Conservation (phyloP, 805 yeast species). For the Phaffomyces opuntiae region DNA sequence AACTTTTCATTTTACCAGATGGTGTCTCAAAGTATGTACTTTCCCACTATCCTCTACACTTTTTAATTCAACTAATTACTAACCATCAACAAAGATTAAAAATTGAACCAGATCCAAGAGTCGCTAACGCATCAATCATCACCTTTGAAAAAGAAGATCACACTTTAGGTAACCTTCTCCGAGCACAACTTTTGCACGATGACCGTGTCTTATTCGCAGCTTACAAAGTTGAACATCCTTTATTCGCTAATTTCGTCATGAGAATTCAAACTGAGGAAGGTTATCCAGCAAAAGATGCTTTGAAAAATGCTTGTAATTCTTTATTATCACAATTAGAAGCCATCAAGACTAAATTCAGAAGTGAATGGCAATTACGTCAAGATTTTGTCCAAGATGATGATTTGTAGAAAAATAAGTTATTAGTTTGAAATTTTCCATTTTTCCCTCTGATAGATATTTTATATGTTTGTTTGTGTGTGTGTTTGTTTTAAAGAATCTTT, state of each 20-base stretch:
- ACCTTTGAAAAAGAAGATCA: constrained; percentile 97
- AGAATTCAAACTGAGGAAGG: constrained; percentile 96
- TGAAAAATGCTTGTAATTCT: constrained; percentile 81
- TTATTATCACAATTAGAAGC: constrained; percentile 73
- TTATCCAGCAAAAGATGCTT: constrained; percentile 83
- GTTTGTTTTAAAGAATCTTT: not conserved
- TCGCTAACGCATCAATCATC: constrained; percentile 89
- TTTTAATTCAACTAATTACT: constrained; percentile 4
- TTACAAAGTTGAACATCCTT: constrained; percentile 95
- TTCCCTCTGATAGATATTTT: not conserved
- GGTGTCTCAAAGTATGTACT: constrained; percentile 81
- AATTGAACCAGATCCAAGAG: constrained; percentile 88
- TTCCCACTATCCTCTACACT: not conserved
- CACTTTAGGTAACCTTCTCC: constrained; percentile 83
- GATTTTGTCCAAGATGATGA: constrained; percentile 46
- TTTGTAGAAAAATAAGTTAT: not conserved
- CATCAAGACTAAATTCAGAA: constrained; percentile 70
- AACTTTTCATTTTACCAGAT: constrained; percentile 93
- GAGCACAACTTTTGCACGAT: constrained; percentile 82
- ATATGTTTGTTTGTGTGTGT: too few relatives aligned
- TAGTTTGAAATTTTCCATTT: not conserved
- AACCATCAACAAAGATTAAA: constrained; percentile 42
- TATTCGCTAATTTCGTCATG: constrained; percentile 90
- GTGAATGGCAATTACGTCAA: constrained; percentile 84
- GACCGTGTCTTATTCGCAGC: constrained; percentile 92